A percentile compares a stretch with the other conserved stretches of the same genome.
Evolutionary conservation across 2,329 filamentous ascomycete genomes (phyloP).

Genomic region (Stachybotrys chlorohalonatus): DNA sequence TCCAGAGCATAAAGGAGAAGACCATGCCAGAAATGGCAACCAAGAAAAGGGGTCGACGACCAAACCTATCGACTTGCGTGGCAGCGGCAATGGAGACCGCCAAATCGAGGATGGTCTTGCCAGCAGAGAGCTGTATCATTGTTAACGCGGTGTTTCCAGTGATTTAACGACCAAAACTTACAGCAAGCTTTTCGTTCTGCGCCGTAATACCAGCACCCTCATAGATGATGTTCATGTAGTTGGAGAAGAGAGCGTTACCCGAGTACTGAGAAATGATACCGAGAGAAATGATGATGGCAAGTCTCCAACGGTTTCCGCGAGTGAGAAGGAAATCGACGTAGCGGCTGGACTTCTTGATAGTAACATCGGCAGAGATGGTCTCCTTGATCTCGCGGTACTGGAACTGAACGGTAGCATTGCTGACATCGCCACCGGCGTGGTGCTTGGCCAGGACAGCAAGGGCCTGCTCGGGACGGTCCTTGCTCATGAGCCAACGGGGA

Average conservation of each 20-base stretch:
- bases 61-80: constrained; percentile 38
- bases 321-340: constrained; percentile 55
- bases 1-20: constrained; percentile 39
- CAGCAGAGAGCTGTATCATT: constrained; percentile 29
- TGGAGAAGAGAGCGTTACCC: constrained; percentile 58
- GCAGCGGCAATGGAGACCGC: constrained; percentile 46
- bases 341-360: constrained; percentile 35
- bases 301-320: constrained; percentile 54
- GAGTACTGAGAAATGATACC: constrained; percentile 61
- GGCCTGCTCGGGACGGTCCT: constrained; percentile 54
- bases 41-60: constrained; percentile 46
- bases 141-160: constrained; percentile 1
- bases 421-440: constrained; percentile 51
- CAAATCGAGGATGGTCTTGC: constrained; percentile 51
- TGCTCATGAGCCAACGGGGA: constrained; percentile 55
- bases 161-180: constrained; percentile 15
- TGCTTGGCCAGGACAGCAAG: constrained; percentile 52
- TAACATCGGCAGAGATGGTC: constrained; percentile 49
- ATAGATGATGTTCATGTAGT: constrained; percentile 58
- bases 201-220: constrained; percentile 49
- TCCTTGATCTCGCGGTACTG: constrained; percentile 59
- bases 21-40: constrained; percentile 39
- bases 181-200: constrained; percentile 46
- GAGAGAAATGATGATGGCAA: constrained; percentile 52
- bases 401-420: constrained; percentile 54